phyloP scores from a whole-genome alignment of 208 protist species.

The Histomonas meleagridis region DNA sequence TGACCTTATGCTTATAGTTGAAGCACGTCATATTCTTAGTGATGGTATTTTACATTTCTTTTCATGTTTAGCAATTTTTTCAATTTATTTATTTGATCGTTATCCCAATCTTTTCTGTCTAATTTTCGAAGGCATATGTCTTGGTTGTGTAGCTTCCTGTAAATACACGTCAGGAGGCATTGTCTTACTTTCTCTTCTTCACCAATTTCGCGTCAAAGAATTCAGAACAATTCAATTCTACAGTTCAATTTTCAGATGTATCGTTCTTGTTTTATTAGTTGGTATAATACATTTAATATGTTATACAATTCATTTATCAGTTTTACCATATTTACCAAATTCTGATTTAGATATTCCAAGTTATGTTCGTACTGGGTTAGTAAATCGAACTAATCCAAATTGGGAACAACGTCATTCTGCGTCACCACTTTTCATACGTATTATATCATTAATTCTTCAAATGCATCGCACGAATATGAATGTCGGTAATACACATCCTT shows the following conservation, averaged over 20 bases:
- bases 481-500: background rate
- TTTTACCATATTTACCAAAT: background rate
- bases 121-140: background rate
- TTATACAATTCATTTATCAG: background rate
- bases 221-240: background rate
- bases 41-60: slow-evolving; percentile 7
- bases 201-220: background rate
- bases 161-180: slow-evolving; percentile 15
- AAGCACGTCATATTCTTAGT: background rate
- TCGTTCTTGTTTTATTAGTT: background rate
- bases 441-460: background rate
- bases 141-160: background rate
- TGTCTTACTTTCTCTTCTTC: background rate
- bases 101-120: background rate
- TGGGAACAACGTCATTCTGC: background rate
- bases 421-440: background rate
- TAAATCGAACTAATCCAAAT: background rate
- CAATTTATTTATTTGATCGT: background rate
- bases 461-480: background rate
- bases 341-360: background rate
- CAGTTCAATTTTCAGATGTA: background rate
- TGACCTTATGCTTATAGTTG: background rate
- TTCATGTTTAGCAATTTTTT: background rate
- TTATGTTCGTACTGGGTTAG: background rate
- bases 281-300: background rate